phyloP scores from a whole-genome alignment of 164 flowering plant genomes.

The Macadamia tetraphylla region DNA sequence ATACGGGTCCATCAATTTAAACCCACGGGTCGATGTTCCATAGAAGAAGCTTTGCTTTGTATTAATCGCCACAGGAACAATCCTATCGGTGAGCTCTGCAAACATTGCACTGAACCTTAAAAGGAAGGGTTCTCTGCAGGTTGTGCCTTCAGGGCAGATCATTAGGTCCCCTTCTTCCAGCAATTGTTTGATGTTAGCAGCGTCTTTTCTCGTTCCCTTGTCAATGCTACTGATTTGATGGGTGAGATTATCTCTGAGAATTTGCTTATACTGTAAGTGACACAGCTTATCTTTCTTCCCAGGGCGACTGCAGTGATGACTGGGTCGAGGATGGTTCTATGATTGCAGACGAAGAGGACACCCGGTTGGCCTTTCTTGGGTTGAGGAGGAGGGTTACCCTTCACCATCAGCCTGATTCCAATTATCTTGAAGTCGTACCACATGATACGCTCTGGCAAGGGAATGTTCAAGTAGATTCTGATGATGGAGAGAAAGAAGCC shows the following conservation, averaged over 20 bases:
- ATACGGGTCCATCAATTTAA: constrained; percentile 66
- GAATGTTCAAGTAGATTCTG: constrained; percentile 54
- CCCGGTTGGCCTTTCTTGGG: constrained; percentile 55
- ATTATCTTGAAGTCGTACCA: constrained; percentile 45
- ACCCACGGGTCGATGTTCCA: constrained; percentile 62
- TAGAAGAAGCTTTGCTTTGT: constrained; percentile 61
- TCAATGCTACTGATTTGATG: constrained; percentile 60
- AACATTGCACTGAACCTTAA: constrained; percentile 75
- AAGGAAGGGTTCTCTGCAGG: constrained; percentile 75
- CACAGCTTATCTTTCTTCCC: constrained; percentile 64
- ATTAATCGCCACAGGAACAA: constrained; percentile 81
- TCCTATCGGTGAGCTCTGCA: constrained; percentile 73
- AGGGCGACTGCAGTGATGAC: constrained; percentile 61
- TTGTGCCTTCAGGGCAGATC: constrained; percentile 82
- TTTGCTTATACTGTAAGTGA: constrained; percentile 74
- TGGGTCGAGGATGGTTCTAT: constrained; percentile 63
- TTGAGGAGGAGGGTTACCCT: constrained; percentile 74
- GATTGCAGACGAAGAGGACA: constrained; percentile 39
- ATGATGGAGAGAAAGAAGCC: constrained; percentile 54
- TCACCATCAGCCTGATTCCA: constrained; percentile 55
- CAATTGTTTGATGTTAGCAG: constrained; percentile 47
- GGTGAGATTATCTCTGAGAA: constrained; percentile 73
- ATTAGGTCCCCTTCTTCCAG: constrained; percentile 76
- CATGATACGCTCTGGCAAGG: constrained; percentile 50
- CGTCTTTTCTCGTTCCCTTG: constrained; percentile 71